Base-by-base conservation (phyloP, 768 basidiomycete genomes). In the Amanita pseudoporphyria region DNA sequence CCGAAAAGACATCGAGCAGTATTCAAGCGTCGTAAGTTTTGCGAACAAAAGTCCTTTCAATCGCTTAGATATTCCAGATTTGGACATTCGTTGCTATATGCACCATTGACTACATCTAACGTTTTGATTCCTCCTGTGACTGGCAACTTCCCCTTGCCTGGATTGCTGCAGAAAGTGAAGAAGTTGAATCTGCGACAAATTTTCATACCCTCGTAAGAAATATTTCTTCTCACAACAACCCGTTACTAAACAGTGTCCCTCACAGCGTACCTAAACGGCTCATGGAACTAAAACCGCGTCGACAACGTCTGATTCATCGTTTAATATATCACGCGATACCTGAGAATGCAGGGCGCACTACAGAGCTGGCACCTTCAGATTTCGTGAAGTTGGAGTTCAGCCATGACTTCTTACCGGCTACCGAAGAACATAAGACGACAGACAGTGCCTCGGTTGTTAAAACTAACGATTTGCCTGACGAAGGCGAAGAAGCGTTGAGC, bases 61-160 rank as follows among this genome's bases (percentile, higher is more conserved):
- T 31, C 7, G 1, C 24, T 50, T 13, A 42, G 51, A 28, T 42
- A 51, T 19, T 18, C 38, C 45, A 87, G 84, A 28, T 59, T 78
- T 31, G 84, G 84, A 0, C 82, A 87, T 57, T 47, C 83, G 12
- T 64, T 87, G n/a, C 62, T 81, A 46, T 64, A 67, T 10, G 64
- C 71, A 2, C 50, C 60, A 6, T 47, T 59, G 30, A 63, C 62
- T 33, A 63, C 66, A 45, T 67, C 61, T 31, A 54, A 62, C 6
- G 68, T 62, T 12, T 66, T 83, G 21, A 57, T 62, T 18, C 74
- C 80, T 22, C 81, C 80, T 9, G 56, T 82, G 12, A 57, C 61
- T 37, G 76, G 74, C 9, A 55, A 62, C 5, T 63, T 62, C 38
- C 54, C 68, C 21, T 66, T 78, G 50, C 56, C 62, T 12, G 67